Conservation (phyloP, 495 filamentous ascomycete genomes). For the Penicillium argentinense region DNA sequence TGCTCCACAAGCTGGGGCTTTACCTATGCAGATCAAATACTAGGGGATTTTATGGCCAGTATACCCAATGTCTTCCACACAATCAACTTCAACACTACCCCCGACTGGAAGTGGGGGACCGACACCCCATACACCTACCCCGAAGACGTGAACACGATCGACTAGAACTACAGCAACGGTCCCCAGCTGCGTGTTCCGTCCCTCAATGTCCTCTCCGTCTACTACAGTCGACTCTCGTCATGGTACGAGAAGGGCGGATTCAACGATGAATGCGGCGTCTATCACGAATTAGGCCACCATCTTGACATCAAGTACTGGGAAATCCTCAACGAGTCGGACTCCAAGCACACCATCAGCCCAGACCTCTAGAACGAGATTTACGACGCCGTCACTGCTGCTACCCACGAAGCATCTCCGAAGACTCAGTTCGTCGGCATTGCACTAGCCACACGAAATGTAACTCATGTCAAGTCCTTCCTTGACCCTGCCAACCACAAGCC, state of each 20-base stretch:
- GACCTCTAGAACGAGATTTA: conserved; percentile 7
- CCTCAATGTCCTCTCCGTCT: not conserved
- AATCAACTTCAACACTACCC: conserved; percentile 4
- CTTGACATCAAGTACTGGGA: conserved; percentile 5
- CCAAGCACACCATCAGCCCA: conserved; percentile 4
- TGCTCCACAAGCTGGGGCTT: conserved; percentile 1
- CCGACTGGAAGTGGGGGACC: conserved; percentile 8
- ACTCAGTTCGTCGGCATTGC: conserved; percentile 7
- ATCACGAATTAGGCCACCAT: conserved; percentile 1
- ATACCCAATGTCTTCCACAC: conserved; percentile 5
- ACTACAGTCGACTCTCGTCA: not conserved
- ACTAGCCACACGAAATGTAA: conserved; percentile 11
- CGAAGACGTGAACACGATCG: not conserved
- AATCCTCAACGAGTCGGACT: conserved; percentile 5
- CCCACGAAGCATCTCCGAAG: conserved; percentile 5
- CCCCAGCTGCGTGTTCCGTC: conserved; percentile 1
- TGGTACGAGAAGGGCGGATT: conserved; percentile 3
- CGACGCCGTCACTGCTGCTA: conserved; percentile 2
- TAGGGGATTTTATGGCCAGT: not conserved
- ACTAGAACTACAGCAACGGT: conserved; percentile 4
- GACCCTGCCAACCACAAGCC: conserved; percentile 4
- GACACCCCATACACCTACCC: conserved; percentile 1
- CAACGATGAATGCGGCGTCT: conserved; percentile 3
- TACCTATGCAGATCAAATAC: not conserved
- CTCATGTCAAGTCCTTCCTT: conserved; percentile 2